Conservation (phyloP, 768 basidiomycete species). For the Infundibulicybe gibba region DNA sequence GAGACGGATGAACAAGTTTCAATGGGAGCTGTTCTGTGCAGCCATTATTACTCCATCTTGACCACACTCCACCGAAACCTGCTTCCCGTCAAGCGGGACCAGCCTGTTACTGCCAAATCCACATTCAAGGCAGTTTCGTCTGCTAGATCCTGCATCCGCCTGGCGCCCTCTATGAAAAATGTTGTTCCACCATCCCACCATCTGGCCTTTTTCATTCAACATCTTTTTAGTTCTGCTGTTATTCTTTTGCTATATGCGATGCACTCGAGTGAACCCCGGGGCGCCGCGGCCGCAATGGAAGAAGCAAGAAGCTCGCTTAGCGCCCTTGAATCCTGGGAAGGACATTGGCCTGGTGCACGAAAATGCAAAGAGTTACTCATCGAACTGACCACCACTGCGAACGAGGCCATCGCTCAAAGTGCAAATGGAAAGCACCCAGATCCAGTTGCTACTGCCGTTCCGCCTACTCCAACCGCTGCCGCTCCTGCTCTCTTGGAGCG, state of each 20-base stretch:
- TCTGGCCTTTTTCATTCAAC: constrained; percentile 86
- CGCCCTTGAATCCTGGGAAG: constrained; percentile 79
- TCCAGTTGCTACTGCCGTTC: constrained; percentile 9
- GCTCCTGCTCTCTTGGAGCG: constrained; percentile 37
- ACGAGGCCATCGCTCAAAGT: constrained; percentile 54
- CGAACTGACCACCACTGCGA: constrained; percentile 67
- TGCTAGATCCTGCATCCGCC: constrained; percentile 80
- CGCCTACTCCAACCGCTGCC: constrained; percentile 14
- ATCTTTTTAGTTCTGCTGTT: constrained; percentile 84
- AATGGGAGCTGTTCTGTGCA: constrained; percentile 83
- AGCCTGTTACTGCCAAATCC: constrained; percentile 65
- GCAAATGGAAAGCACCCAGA: constrained; percentile 13
- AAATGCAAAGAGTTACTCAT: constrained; percentile 82
- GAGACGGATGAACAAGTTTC: constrained; percentile 78
- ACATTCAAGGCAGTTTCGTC: constrained; percentile 79
- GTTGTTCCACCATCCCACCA: constrained; percentile 84
- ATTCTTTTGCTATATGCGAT: constrained; percentile 84
- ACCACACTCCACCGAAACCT: constrained; percentile 89
- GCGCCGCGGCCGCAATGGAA: constrained; percentile 72
- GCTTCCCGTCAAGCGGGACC: constrained; percentile 74
- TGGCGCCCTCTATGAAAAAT: constrained; percentile 82
- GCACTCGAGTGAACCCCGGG: constrained; percentile 68
- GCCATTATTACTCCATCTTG: constrained; percentile 85
- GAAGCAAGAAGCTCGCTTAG: constrained; percentile 72
- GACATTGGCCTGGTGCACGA: constrained; percentile 82